A percentile compares a stretch with the other conserved stretches of the same genome.
phyloP scores from a whole-genome alignment of 2,329 filamentous ascomycete species.

The Colletotrichum truncatum region DNA sequence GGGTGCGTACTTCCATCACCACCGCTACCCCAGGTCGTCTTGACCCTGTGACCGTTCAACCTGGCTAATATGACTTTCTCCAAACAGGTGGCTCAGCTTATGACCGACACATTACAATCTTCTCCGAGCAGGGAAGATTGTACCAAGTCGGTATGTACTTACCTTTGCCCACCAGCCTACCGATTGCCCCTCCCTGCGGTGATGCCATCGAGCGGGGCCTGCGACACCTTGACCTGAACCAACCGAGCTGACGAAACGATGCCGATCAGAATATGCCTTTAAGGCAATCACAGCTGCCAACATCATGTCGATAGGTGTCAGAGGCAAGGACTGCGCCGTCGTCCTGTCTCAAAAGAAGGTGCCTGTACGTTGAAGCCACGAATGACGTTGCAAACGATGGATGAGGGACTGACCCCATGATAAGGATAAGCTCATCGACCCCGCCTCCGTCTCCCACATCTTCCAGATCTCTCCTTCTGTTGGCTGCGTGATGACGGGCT shows the following conservation, averaged over 20 bases:
- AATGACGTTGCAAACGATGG: slow-evolving; percentile 22
- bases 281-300: slow-evolving; percentile 99
- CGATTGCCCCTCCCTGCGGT: slow-evolving; percentile 25
- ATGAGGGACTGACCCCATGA: slow-evolving; percentile 41
- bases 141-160: slow-evolving; percentile 95
- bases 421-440: slow-evolving; percentile 99
- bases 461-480: slow-evolving; percentile 97
- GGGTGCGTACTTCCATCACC: slow-evolving; percentile 47
- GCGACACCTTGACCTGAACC: neutral
- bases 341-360: slow-evolving; percentile 99
- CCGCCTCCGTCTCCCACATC: slow-evolving; percentile 94
- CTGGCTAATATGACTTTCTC: slow-evolving; percentile 39
- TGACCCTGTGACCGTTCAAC: slow-evolving; percentile 18
- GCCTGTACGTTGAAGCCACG: slow-evolving; percentile 72
- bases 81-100: slow-evolving; percentile 82
- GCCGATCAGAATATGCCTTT: slow-evolving; percentile 94
- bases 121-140: slow-evolving; percentile 96
- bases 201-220: slow-evolving; percentile 27
- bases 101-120: slow-evolving; percentile 99
- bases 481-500: slow-evolving; percentile 98
- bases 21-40: slow-evolving; percentile 17
- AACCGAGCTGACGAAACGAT: slow-evolving; percentile 35
- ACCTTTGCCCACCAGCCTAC: neutral
- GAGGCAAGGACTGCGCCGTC: slow-evolving; percentile 96
- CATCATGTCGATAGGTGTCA: slow-evolving; percentile 96